These are phyloP conservation scores for Antitrichia curtipendula DNA, from an alignment of 225 moss, liverwort and hornwort species.

Conservation along the genomic window DNA sequence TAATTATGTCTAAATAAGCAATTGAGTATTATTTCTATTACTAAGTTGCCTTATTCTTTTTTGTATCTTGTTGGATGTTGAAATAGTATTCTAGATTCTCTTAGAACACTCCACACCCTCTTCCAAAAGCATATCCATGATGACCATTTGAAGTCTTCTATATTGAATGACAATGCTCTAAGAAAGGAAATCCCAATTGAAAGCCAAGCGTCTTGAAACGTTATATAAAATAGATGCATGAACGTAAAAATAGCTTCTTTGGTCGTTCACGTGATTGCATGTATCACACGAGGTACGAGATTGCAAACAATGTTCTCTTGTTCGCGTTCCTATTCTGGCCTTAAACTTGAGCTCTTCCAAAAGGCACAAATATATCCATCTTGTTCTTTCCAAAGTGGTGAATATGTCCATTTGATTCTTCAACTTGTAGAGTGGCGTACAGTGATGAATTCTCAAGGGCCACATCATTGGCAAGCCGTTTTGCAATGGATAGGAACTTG, in stretches of 20 bases:
- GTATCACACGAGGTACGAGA: accelerated
- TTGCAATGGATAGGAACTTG: background rate
- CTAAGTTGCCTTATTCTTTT: accelerated
- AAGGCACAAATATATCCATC: background rate
- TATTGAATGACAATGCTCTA: background rate
- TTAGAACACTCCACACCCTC: accelerated
- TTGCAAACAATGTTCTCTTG: too few species aligned
- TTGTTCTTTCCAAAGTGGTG: accelerated
- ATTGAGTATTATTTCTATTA: background rate
- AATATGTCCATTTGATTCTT: background rate
- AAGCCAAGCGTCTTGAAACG: background rate
- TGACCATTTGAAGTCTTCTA: background rate
- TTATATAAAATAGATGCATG: too few species aligned
- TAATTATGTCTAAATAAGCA: background rate
- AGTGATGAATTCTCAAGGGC: background rate
- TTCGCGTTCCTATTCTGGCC: accelerated
- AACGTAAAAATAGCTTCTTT: background rate
- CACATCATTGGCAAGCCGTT: accelerated
- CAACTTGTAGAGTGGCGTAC: accelerated
- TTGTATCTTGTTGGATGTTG: too few species aligned
- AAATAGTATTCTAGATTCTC: background rate
- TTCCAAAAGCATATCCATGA: accelerated
- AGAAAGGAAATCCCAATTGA: background rate
- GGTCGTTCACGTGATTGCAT: background rate
- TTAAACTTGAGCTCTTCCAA: background rate